Percentiles rank a stretch among this genome's conserved stretches.
These are phyloP conservation scores for Entomortierella beljakovae DNA, from an alignment of 192 early-diverging fungal genomes.

Conservation along the genomic window DNA sequence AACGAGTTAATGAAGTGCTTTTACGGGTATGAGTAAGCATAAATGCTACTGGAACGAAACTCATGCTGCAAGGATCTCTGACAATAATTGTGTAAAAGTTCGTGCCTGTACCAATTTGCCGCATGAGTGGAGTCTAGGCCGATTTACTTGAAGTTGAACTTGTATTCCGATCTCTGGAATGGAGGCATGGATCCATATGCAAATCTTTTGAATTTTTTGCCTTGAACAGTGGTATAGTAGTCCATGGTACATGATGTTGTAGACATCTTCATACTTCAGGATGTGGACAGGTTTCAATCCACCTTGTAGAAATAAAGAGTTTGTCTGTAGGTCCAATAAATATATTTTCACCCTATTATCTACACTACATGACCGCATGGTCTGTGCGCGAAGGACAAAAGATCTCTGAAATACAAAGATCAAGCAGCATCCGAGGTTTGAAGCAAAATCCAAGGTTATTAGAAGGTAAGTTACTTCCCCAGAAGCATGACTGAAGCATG, in stretches of 20 bases:
- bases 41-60: slow-evolving; percentile 2
- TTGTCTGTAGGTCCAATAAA: too few relatives aligned
- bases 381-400: too few relatives aligned
- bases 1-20: not conserved
- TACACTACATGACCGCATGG: too few relatives aligned
- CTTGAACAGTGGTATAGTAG: not conserved
- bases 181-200: not conserved
- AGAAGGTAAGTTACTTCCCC: too few relatives aligned
- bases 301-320: too few relatives aligned
- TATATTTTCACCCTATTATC: not conserved
- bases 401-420: too few relatives aligned
- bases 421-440: too few relatives aligned
- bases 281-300: too few relatives aligned
- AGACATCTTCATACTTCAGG: too few relatives aligned
- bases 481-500: too few relatives aligned
- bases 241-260: not conserved
- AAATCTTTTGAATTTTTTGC: not conserved
- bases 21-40: slow-evolving; percentile 1
- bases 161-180: not conserved
- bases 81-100: slow-evolving; percentile 11
- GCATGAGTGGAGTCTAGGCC: slow-evolving; percentile 10
- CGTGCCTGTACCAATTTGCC: not conserved
- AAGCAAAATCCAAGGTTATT: too few relatives aligned
- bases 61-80: not conserved
- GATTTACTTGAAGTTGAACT: not conserved